A percentile compares a stretch with the other conserved stretches of the same genome.
Conservation (phyloP, 2,329 filamentous ascomycete species). For the Claviceps purpurea region DNA sequence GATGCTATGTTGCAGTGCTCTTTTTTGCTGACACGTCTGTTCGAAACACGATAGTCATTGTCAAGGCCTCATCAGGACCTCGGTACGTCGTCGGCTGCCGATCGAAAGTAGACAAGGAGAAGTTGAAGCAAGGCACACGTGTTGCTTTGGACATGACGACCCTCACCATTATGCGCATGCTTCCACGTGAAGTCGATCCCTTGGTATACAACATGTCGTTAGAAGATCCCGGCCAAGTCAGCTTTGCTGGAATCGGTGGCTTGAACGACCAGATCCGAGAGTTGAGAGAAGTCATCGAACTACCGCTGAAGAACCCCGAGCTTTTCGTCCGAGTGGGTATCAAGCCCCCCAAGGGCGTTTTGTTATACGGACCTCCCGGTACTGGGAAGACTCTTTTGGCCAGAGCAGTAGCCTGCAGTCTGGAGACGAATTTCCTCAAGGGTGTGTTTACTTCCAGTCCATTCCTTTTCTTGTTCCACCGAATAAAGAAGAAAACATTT, state of each 20-base stretch:
- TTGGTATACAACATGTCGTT: slow-evolving; percentile 99
- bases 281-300: slow-evolving; percentile 90
- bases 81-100: slow-evolving; percentile 97
- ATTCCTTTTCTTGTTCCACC: not conserved
- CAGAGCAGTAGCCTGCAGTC: slow-evolving; percentile 83
- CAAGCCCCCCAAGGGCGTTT: slow-evolving; percentile 94
- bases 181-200: slow-evolving; percentile 94
- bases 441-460: slow-evolving; percentile 37
- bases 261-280: slow-evolving; percentile 98
- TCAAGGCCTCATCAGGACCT: slow-evolving; percentile 93
- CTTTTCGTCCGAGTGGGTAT: slow-evolving; percentile 94
- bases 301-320: slow-evolving; percentile 97
- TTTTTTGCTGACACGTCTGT: slow-evolving; percentile 2
- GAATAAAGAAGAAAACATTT: not conserved
- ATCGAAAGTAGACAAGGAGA: slow-evolving; percentile 93
- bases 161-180: slow-evolving; percentile 99
- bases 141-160: slow-evolving; percentile 99
- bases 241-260: slow-evolving; percentile 93
- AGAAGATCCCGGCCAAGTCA: slow-evolving; percentile 94
- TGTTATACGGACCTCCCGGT: slow-evolving; percentile 90
- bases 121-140: slow-evolving; percentile 95
- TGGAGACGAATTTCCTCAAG: slow-evolving; percentile 98
- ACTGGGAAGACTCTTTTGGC: slow-evolving; percentile 94
- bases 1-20: not conserved
- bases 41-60: slow-evolving; percentile 59